These are phyloP conservation scores for Juglanconis sp. DNA, from an alignment of 2,329 filamentous ascomycete species.

Conservation along the genomic window DNA sequence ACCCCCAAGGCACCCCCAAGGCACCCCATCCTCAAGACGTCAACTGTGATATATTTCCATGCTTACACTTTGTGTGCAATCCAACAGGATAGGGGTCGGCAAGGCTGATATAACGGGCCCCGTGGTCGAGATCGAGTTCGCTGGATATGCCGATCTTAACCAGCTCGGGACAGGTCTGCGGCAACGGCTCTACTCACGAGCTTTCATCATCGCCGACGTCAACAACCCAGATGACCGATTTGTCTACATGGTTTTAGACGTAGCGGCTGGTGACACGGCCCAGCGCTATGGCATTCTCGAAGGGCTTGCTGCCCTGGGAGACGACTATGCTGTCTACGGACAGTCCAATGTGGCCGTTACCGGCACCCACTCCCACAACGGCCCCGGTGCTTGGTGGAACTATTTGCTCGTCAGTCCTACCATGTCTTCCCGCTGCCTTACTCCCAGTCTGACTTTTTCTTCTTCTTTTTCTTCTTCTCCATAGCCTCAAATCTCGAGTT, in stretches of 20 bases:
- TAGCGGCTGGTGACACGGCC: slow-evolving; percentile 84
- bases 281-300: slow-evolving; percentile 83
- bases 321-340: slow-evolving; percentile 70
- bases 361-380: slow-evolving; percentile 89
- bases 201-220: slow-evolving; percentile 79
- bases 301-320: slow-evolving; percentile 65
- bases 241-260: slow-evolving; percentile 84
- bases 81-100: slow-evolving; percentile 44
- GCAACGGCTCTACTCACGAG: slow-evolving; percentile 82
- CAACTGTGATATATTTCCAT: not conserved
- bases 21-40: no score
- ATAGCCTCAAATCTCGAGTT: slow-evolving; percentile 76
- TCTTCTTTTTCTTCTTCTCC: no score
- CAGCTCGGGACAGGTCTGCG: slow-evolving; percentile 82
- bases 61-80: not conserved
- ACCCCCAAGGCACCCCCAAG: no score
- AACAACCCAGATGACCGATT: slow-evolving; percentile 67
- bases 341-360: slow-evolving; percentile 84
- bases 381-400: slow-evolving; percentile 90
- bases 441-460: not conserved
- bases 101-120: slow-evolving; percentile 65
- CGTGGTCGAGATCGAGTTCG: slow-evolving; percentile 85
- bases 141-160: slow-evolving; percentile 84
- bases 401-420: slow-evolving; percentile 60
- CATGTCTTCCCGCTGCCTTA: no score